A percentile compares a stretch with the other conserved stretches of the same genome.
phyloP scores from a whole-genome alignment of 1,139 yeast species.

The Debaryomyces sp. region DNA sequence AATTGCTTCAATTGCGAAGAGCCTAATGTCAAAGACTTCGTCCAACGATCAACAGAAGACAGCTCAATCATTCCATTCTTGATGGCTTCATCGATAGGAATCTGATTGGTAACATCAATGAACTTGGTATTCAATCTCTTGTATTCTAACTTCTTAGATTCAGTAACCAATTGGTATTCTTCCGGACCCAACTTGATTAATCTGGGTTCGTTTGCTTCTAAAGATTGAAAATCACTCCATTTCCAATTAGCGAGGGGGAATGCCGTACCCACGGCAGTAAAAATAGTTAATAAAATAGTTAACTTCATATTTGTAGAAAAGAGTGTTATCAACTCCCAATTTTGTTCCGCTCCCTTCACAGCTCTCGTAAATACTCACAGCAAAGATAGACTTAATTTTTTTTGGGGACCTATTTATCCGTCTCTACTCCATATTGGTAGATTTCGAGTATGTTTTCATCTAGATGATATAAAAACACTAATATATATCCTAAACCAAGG shows the following conservation, averaged over 20 bases:
- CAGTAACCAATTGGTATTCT: constrained; percentile 49
- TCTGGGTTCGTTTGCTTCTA: constrained; percentile 21
- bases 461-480: background rate
- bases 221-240: background rate
- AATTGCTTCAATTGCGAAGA: constrained; percentile 34
- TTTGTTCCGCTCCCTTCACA: background rate
- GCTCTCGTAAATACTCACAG: background rate
- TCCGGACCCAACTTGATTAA: constrained; percentile 43
- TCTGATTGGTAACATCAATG: constrained; percentile 66
- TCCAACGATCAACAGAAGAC: constrained; percentile 16
- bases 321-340: background rate
- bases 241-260: constrained; percentile 16
- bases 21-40: constrained; percentile 25
- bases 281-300: background rate
- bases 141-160: constrained; percentile 57
- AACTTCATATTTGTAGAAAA: constrained; percentile 4
- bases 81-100: constrained; percentile 39
- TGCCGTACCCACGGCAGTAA: constrained; percentile 13
- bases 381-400: background rate
- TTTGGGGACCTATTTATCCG: background rate
- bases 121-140: constrained; percentile 59
- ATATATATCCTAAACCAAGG: background rate
- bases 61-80: constrained; percentile 30
- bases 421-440: background rate
- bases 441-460: background rate